A percentile compares a stretch with the other conserved stretches of the same genome.
Evolutionary conservation across 2,329 filamentous ascomycete genomes (phyloP).

Genomic region (Aspergillus nomiae): DNA sequence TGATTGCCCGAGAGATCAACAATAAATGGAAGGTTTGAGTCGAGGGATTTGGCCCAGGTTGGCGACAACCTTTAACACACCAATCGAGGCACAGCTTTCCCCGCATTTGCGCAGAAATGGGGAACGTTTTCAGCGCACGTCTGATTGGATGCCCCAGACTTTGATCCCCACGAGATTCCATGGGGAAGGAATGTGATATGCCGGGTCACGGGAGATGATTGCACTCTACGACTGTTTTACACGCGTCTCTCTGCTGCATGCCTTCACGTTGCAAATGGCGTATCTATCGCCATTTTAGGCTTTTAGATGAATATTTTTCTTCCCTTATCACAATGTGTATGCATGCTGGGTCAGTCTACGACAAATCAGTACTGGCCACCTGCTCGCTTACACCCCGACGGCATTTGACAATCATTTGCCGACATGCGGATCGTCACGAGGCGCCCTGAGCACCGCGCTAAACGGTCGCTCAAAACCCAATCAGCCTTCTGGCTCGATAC

Average conservation of each 20-base stretch:
- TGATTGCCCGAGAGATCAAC: neutral
- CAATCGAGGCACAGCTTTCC: conserved; percentile 4
- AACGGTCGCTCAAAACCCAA: neutral
- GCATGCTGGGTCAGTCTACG: neutral
- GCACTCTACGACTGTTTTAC: neutral
- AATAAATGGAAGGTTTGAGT: conserved; percentile 1
- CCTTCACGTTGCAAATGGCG: neutral
- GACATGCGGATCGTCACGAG: neutral
- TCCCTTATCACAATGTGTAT: neutral
- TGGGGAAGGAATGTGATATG: neutral
- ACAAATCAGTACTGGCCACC: neutral
- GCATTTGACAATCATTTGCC: conserved; percentile 4
- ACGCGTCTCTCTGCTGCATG: neutral
- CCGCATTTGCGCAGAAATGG: neutral
- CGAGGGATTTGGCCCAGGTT: neutral
- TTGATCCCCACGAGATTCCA: neutral
- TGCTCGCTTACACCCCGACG: neutral
- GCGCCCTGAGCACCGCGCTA: neutral
- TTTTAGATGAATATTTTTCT: neutral
- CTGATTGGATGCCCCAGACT: conserved; percentile 2
- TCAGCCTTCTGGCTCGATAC: neutral
- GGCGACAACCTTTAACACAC: conserved; percentile 2
- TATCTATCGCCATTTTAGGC: neutral
- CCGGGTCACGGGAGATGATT: too few relatives aligned
- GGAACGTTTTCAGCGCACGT: neutral